Evolutionary conservation across 345 rosid genomes (phyloP), one percentile per base, ranked within the genome.

Genomic region (Toxicodendron radicans): DNA sequence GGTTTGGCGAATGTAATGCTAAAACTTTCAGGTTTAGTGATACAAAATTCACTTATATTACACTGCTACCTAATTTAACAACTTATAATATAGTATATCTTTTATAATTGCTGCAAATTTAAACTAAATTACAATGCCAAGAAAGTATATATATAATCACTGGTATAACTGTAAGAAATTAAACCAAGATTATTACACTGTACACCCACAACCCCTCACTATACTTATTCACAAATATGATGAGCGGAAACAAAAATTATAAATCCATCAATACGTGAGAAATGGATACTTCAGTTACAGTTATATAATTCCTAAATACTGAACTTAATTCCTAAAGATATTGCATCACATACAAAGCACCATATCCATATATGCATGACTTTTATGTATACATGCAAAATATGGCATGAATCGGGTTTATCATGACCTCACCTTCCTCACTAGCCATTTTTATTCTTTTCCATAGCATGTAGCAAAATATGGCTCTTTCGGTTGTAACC

Each of bases 191-290:
- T 81, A 82, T 84, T 77, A 63, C 77, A 80, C 83, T 85, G 79
- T 82, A 87, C 84, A 80, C 68, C 85, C 76, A 67, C 72, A 65
- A 62, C 52, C 83, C 76, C 68, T 82, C 77, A 58, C 79, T 64
- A 76, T 70, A 32, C 73, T 84, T 83, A 77, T 79, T 82, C 89
- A 87, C 89, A 77, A 27, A 82, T 78, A 80, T 61, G 57, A 66
- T 38, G 60, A 66, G 41, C 20, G 57, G 57, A 73, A 32, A 69
- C 79, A 79, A 83, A 83, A 87, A 80, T 85, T 51, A 78, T 82
- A 79, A 74, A 79, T 76, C 81, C 73, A 58, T 74, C 70, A 68
- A 49, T 62, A 38, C 61, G 67, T 27, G 72, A 43, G 78, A 57
- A 52, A 45, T 51, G 74, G 66, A 77, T 63, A 75, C 75, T 72